These are phyloP conservation scores for Neostapfia colusana DNA, from an alignment of 176 grass and related monocot species.

Conservation along the genomic window DNA sequence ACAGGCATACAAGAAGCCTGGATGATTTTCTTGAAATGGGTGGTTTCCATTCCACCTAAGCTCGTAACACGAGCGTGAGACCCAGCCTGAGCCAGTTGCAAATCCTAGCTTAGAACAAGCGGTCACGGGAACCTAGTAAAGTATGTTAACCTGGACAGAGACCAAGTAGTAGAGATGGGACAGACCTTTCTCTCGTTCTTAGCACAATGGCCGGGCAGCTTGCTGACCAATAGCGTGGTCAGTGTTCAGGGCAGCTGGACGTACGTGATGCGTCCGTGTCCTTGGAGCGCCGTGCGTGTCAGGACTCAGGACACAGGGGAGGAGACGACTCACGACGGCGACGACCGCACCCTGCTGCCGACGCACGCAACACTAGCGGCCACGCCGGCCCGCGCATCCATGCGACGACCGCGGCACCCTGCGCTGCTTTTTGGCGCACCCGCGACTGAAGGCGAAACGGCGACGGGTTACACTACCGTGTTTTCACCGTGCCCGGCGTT, in stretches of 20 bases:
- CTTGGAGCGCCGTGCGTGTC: constrained; percentile 10
- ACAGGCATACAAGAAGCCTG: too few species aligned
- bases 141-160: neutral
- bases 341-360: too few species aligned
- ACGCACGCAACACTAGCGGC: neutral
- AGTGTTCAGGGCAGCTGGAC: constrained; percentile 6
- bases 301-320: too few species aligned
- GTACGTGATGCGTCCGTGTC: neutral
- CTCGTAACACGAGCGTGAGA: too few species aligned
- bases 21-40: too few species aligned
- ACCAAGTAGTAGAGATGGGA: neutral
- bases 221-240: neutral
- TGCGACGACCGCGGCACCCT: neutral
- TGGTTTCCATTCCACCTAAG: too few species aligned
- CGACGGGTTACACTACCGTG: neutral
- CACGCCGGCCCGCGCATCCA: neutral
- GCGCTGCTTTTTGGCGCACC: neutral
- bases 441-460: neutral
- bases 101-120: too few species aligned
- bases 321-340: too few species aligned
- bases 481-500: neutral
- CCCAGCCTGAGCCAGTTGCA: too few species aligned
- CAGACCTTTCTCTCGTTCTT: neutral
- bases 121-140: too few species aligned
- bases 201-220: neutral